phyloP scores from a whole-genome alignment of 1,284 basidiomycete species.

The Boletus semigastroideus region DNA sequence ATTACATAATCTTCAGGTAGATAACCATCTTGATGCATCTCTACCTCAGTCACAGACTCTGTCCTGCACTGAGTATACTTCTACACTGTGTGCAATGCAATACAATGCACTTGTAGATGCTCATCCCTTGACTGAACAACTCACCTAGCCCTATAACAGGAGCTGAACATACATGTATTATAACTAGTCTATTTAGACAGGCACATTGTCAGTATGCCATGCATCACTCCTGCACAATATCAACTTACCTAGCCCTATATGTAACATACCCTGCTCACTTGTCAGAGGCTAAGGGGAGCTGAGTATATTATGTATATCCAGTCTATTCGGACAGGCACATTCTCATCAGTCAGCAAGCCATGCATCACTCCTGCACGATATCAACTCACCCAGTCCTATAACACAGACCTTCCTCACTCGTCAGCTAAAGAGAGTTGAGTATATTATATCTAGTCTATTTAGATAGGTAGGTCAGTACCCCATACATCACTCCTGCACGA shows the following conservation, averaged over 20 bases:
- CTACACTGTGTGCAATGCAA: too few species aligned
- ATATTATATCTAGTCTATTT: conserved; percentile 17
- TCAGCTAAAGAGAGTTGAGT: conserved; percentile 1
- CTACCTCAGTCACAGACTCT: neutral
- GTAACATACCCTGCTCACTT: neutral
- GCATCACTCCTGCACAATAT: conserved; percentile 74
- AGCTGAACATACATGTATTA: conserved; percentile 9
- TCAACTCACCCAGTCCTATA: conserved; percentile 27
- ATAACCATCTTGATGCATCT: neutral
- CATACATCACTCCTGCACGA: conserved; percentile 64
- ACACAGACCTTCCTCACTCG: neutral
- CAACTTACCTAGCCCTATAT: neutral
- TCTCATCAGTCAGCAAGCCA: neutral
- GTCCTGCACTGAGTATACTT: too few species aligned
- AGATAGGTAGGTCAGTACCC: neutral
- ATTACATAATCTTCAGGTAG: neutral
- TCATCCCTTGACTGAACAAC: too few species aligned
- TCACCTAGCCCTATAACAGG: too few species aligned
- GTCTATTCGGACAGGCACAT: neutral
- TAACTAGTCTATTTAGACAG: conserved; percentile 12
- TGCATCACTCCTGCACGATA: conserved; percentile 70
- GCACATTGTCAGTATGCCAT: neutral
- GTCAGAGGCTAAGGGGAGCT: neutral
- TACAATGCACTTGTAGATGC: too few species aligned
- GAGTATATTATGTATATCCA: conserved; percentile 17